Base-by-base conservation (phyloP, 345 rosid species). In the Aquilaria malaccensis region DNA sequence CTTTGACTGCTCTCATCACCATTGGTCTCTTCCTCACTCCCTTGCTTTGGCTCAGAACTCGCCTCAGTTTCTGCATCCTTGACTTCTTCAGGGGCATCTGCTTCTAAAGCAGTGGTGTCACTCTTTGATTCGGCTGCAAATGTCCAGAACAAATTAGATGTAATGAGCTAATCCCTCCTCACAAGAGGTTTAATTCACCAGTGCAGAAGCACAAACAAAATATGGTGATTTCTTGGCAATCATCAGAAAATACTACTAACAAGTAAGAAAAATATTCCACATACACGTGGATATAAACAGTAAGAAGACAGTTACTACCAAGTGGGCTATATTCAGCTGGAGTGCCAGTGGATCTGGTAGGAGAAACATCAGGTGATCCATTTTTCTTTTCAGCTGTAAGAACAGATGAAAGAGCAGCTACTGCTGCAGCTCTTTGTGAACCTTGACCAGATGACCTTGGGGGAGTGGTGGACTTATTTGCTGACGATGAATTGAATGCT, bases 371-470 rank as follows among this genome's bases (percentile, higher is more conserved):
- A 6, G 90, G 82, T 11, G 93, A 71, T 70, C 80, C 79, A 68
- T 78, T 86, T 77, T 78, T 78, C 43, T 37, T 37, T 67, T 88
- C 96, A 51, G 85, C 91, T 45, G 81, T 75, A 60, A 86, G 91
- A 72, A 85, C 96, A 56, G 79, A 74, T 11, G 97, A 94, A 68
- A 94, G 93, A 67, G 97, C 99, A 50, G 99, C 99, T 45, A 90
- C 77, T 55, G 99, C 99, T 61, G 99, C 97, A 52, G 95, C 91
- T 79, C 93, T 86, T 76, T 94, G 99, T 46, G 97, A 84, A 53
- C 85, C 92, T 66, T 75, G 83, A 59, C 75, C 64, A 59, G 76
- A 61, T 65, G 82, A 3, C 84, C 70, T 85, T 63, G 70, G 45
- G 55, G 81, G 12, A 32, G 89, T 47, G 14, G 30, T 14, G 7